Evolutionary conservation across 257 asterid species (phyloP), one percentile per base, ranked within the genome.

Genomic region (Solanum piurae): DNA sequence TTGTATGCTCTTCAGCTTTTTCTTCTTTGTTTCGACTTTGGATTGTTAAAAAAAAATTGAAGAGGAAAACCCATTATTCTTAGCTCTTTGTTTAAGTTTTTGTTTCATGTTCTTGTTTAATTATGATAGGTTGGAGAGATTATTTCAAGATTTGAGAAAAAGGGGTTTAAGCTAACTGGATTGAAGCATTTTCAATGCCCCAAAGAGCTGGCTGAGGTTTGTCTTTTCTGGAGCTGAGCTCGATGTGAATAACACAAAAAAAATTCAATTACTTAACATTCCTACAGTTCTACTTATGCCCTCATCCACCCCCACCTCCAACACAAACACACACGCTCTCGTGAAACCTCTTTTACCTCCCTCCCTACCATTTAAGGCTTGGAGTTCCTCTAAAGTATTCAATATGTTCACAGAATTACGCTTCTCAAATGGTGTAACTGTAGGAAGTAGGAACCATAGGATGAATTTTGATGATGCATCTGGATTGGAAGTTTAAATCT

Each of bases 61-160:
- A 55, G n/a, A 55, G 4, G 0, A 55, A 55, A 55, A 2, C 64
- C 64, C n/a, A 18, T 55, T 18, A 55, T 55, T 55, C 64, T 55
- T 55, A 55, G 64, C 64, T 6, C n/a, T 52, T 52, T 52, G 62
- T 44, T 44, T 44, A 44, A 44, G 18, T 46, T 5, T 46, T 46
- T 46, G 55, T 18, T 55, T 55, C 20, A 55, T 49, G 29, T 66
- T 10, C 1, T 86, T 60, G 29, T 12, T 60, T 55, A 42, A 21
- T 72, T 73, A 46, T 10, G 75, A 72, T 89, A 95, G 98, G 98
- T 94, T 83, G 98, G 98, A 64, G 98, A 95, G 91, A 93, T 96
- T 90, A 95, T 95, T 90, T 93, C 98, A 73, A 94, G 98, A 91
- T 96, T 96, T 90, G 99, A 96, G 94, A 95, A 91, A 91, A 96